A percentile compares a stretch with the other conserved stretches of the same genome.
Evolutionary conservation across 176 grass and related monocot genomes (phyloP).

Genomic region (Carex kokanica): DNA sequence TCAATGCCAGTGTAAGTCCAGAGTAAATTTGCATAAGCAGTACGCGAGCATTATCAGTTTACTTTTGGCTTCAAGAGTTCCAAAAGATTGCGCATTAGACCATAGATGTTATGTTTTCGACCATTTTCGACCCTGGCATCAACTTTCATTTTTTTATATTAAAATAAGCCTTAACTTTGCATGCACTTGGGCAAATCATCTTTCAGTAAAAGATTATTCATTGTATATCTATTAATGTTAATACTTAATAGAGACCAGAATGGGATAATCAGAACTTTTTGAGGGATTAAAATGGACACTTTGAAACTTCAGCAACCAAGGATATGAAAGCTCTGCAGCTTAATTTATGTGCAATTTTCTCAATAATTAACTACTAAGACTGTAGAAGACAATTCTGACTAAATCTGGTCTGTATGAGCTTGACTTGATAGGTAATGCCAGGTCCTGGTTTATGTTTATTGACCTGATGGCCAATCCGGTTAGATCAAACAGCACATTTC

Average conservation of each 20-base stretch:
- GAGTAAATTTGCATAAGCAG: conserved; percentile 1
- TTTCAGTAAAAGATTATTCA: not conserved
- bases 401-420: not conserved
- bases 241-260: too few species aligned
- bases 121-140: not conserved
- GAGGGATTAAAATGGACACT: not conserved
- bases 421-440: not conserved
- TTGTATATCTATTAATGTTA: not conserved
- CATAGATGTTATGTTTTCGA: not conserved
- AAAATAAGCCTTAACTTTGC: not conserved
- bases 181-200: not conserved
- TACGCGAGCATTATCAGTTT: not conserved
- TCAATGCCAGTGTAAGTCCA: not conserved
- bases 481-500: not conserved
- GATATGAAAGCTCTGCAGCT: not conserved
- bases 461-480: not conserved
- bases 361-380: not conserved
- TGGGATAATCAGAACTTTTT: not conserved
- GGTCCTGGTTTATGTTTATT: not conserved
- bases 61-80: not conserved
- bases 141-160: not conserved
- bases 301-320: not conserved
- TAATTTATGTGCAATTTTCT: not conserved
- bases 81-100: not conserved
- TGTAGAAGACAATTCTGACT: not conserved